A percentile compares a stretch with the other conserved stretches of the same genome.
Evolutionary conservation across 225 moss, liverwort and hornwort species (phyloP).

Genomic region (Takakia lepidozioides): DNA sequence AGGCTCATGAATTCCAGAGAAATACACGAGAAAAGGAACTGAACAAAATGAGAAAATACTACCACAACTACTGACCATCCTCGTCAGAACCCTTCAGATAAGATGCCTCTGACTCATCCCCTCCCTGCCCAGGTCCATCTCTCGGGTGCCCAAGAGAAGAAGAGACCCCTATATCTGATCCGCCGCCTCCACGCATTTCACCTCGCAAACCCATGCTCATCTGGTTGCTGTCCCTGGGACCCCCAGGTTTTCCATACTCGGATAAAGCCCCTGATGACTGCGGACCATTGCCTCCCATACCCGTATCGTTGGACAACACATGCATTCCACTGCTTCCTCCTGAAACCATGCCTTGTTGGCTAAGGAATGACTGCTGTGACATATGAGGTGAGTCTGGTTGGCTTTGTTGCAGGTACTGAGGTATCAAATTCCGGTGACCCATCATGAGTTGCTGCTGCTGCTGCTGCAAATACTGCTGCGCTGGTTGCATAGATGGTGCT

Average conservation of each 20-base stretch:
- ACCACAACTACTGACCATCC: too few relatives aligned
- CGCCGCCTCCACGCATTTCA: conserved; percentile 38
- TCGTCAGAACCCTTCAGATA: conserved; percentile 50
- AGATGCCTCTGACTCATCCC: conserved; percentile 36
- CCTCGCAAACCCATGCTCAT: conserved; percentile 33
- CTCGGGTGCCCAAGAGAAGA: conserved; percentile 22
- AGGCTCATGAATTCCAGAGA: too few relatives aligned
- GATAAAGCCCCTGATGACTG: conserved; percentile 27
- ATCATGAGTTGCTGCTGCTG: conserved; percentile 32
- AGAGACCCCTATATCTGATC: conserved; percentile 26
- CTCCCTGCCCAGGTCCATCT: conserved; percentile 24
- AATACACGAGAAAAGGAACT: too few relatives aligned
- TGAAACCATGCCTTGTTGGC: conserved; percentile 31
- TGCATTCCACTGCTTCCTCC: conserved; percentile 45
- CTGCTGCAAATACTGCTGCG: conserved; percentile 50
- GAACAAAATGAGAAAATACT: too few relatives aligned
- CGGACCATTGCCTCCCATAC: conserved; percentile 37
- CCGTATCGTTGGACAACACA: conserved; percentile 25
- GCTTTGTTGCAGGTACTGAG: conserved; percentile 53
- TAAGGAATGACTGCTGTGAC: conserved; percentile 42
- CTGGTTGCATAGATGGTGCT: conserved; percentile 39
- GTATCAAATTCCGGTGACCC: conserved; percentile 33
- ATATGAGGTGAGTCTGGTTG: too few relatives aligned
- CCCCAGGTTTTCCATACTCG: too few relatives aligned
- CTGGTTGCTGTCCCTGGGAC: conserved; percentile 19